Base-by-base conservation (phyloP, 768 basidiomycete genomes). In the Hygrophorus pudorinus region DNA sequence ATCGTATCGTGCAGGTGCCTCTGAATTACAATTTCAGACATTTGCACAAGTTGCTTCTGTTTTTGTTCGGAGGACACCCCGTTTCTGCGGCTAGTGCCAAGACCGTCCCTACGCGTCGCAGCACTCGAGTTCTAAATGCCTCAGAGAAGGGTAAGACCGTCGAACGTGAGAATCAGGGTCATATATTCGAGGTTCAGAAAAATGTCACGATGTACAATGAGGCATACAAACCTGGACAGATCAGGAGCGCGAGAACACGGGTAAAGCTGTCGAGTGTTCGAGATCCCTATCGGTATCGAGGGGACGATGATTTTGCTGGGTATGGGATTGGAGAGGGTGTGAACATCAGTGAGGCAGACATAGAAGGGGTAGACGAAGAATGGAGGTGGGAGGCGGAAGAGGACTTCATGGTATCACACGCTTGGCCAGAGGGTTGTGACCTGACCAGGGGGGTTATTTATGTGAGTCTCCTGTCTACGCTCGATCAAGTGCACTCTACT, bases 351-450 rank as follows among this genome's bases (percentile, higher is more conserved):
- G 69, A 71, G 45, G 47, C 61, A 63, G 4, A 3, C 31, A 51
- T 51, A 3, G 51, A 46, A n/a, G 51, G 53, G 16, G 45, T 49
- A 13, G 50, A 45, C 4, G 58, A 55, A 4, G 69, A 65, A 7
- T 83, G 81, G 75, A 69, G 65, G 33, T 85, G 82, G 83, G 73
- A 77, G 41, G 72, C 76, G 2, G 84, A 85, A 54, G 79, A 82
- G 53, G 82, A 83, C 48, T 70, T 74, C 38, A 72, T 73, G 0
- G 56, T 85, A 11, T 67, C 56, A 6, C 73, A 77, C 52, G 74
- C 73, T 3, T 86, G 81, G 79, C 67, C 70, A 0, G 67, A 67
- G 38, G 67, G 72, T 9, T 59, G 64, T 17, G 64, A 70, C 36
- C 54, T 61, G 1, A 48, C 54, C 2, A 60, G 62, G n/a, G 83